phyloP scores from a whole-genome alignment of 345 rosid species.

The Moringa oleifera region DNA sequence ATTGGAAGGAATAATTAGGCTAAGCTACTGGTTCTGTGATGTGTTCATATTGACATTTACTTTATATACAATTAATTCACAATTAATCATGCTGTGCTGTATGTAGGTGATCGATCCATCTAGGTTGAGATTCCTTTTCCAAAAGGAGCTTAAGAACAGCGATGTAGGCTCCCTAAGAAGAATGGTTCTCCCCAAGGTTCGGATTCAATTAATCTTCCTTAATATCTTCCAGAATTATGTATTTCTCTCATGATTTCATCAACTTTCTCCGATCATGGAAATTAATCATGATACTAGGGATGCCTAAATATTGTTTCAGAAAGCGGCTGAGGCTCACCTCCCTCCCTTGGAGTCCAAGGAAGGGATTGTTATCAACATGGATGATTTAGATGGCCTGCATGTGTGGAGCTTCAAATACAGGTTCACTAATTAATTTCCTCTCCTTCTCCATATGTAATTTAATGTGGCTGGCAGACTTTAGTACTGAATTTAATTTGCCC shows the following conservation, averaged over 20 bases:
- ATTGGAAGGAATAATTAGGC: too few species aligned
- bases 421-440: constrained; percentile 20
- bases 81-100: constrained; percentile 8
- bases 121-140: constrained; percentile 75
- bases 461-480: too few species aligned
- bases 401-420: constrained; percentile 93
- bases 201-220: too few species aligned
- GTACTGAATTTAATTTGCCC: too few species aligned
- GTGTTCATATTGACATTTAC: too few species aligned
- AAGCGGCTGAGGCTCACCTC: constrained; percentile 89
- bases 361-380: constrained; percentile 73
- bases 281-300: too few species aligned
- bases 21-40: too few species aligned
- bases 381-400: constrained; percentile 73
- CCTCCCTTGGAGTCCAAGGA: constrained; percentile 82
- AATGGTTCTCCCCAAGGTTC: constrained; percentile 98
- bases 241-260: too few species aligned
- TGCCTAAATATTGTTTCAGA: constrained; percentile 50
- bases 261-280: too few species aligned
- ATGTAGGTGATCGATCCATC: constrained; percentile 74
- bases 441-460: too few species aligned
- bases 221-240: too few species aligned
- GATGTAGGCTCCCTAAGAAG: constrained; percentile 89
- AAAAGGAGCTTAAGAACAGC: constrained; percentile 91
- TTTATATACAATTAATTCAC: too few species aligned